phyloP scores from a whole-genome alignment of 1,284 basidiomycete genomes.

The Trichosporon asahii region DNA sequence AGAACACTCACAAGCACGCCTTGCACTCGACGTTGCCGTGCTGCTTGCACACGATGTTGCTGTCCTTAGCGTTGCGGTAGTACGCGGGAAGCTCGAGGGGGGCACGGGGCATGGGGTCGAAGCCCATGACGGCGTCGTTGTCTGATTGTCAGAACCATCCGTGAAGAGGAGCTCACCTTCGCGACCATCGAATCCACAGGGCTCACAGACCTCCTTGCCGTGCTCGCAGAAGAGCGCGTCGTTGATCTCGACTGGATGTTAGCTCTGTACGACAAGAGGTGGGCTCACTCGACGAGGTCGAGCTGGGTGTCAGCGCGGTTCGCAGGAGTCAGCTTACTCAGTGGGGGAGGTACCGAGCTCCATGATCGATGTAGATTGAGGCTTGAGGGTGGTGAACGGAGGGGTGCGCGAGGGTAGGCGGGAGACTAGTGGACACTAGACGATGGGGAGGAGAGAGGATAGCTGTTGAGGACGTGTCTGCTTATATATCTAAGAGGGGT shows the following conservation, averaged over 20 bases:
- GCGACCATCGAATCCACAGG: constrained; percentile 28
- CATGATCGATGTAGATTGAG: constrained; percentile 18
- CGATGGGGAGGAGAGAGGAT: background rate
- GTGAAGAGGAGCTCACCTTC: constrained; percentile 22
- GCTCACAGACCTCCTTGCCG: constrained; percentile 50
- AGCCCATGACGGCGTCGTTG: constrained; percentile 52
- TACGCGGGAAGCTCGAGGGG: constrained; percentile 48
- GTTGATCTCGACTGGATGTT: constrained; percentile 50
- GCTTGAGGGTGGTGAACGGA: background rate
- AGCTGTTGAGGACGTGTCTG: background rate
- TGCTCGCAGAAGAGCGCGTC: constrained; percentile 54
- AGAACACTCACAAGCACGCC: constrained; percentile 47
- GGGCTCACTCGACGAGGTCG: constrained; percentile 25
- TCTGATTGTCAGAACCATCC: constrained; percentile 32
- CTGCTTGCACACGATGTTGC: constrained; percentile 48
- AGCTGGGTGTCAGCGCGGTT: constrained; percentile 22
- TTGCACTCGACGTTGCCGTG: constrained; percentile 50
- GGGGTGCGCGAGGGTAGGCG: background rate
- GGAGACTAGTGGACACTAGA: background rate
- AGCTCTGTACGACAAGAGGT: background rate
- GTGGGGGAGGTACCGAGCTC: constrained; percentile 44
- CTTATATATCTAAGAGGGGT: constrained; percentile 5
- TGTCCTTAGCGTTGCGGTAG: constrained; percentile 49
- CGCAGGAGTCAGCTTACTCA: constrained; percentile 36
- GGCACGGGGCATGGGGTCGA: constrained; percentile 44